Evolutionary conservation across 345 rosid species (phyloP).

Genomic region (Jatropha curcas): DNA sequence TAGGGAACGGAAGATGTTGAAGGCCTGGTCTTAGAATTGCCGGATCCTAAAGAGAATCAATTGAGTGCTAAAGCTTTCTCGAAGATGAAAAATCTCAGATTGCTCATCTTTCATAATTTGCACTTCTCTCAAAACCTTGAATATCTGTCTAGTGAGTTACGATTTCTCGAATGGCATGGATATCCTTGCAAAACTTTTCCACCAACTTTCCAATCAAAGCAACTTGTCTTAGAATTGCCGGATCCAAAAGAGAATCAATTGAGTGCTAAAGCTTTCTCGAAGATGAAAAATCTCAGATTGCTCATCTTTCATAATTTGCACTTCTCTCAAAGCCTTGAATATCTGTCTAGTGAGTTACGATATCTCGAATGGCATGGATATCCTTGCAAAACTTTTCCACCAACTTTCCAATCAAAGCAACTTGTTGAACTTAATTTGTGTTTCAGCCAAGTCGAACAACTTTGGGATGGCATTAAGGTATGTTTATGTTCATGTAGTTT

Average conservation of each 20-base stretch:
- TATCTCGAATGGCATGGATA: constrained; percentile 19
- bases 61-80: constrained; percentile 25
- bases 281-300: constrained; percentile 35
- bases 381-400: constrained; percentile 23
- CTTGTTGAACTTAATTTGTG: constrained; percentile 16
- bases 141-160: constrained; percentile 5
- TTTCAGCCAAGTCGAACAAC: constrained; percentile 8
- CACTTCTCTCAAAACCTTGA: neutral
- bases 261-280: constrained; percentile 25
- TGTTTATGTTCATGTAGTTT: too few relatives aligned
- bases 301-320: constrained; percentile 23
- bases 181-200: constrained; percentile 26
- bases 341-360: constrained; percentile 9
- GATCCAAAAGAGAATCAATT: constrained; percentile 19
- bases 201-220: neutral
- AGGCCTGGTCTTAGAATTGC: too few relatives aligned
- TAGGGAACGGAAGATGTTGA: constrained; percentile 38
- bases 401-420: neutral
- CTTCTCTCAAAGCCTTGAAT: neutral
- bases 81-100: constrained; percentile 33
- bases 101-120: constrained; percentile 27
- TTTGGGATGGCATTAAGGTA: constrained; percentile 12
- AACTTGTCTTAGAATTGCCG: constrained; percentile 19
- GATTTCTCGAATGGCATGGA: constrained; percentile 17
- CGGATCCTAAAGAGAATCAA: too few relatives aligned